phyloP scores from a whole-genome alignment of 73 alveolate genomes.

The Tetrahymena thermophila region DNA sequence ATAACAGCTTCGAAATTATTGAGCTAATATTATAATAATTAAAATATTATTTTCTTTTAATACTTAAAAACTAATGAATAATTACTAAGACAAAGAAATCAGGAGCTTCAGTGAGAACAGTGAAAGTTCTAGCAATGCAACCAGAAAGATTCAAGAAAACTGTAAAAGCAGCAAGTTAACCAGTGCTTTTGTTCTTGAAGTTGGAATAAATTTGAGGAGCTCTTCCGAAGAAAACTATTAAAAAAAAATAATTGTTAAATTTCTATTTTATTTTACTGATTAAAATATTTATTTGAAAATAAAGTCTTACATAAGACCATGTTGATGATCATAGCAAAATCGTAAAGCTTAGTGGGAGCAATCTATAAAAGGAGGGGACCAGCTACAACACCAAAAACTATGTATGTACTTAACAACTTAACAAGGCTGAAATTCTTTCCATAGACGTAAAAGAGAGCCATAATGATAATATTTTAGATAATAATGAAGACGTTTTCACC shows the following conservation, averaged over 20 bases:
- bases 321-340: not conserved
- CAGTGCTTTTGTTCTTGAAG: slow-evolving; percentile 73
- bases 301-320: not conserved
- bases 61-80: not conserved
- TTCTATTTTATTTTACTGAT: too few species aligned
- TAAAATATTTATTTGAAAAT: too few species aligned
- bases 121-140: slow-evolving; percentile 64
- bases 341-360: not conserved
- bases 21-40: not conserved
- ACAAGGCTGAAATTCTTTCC: slow-evolving; percentile 43
- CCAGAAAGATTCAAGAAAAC: slow-evolving; percentile 72
- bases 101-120: slow-evolving; percentile 67
- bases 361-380: not conserved
- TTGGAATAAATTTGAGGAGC: slow-evolving; percentile 62
- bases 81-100: not conserved
- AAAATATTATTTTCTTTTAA: not conserved
- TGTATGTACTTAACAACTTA: slow-evolving; percentile 30
- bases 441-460: slow-evolving; percentile 55
- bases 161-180: slow-evolving; percentile 70
- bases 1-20: not conserved
- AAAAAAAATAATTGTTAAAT: not conserved
- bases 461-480: slow-evolving; percentile 53
- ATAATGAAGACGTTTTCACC: slow-evolving; percentile 76
- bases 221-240: slow-evolving; percentile 45
- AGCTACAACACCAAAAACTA: slow-evolving; percentile 28